Percentiles rank a stretch among this genome's conserved stretches.
phyloP scores from a whole-genome alignment of 768 basidiomycete species.

The Lactifluus hygrophoroides region DNA sequence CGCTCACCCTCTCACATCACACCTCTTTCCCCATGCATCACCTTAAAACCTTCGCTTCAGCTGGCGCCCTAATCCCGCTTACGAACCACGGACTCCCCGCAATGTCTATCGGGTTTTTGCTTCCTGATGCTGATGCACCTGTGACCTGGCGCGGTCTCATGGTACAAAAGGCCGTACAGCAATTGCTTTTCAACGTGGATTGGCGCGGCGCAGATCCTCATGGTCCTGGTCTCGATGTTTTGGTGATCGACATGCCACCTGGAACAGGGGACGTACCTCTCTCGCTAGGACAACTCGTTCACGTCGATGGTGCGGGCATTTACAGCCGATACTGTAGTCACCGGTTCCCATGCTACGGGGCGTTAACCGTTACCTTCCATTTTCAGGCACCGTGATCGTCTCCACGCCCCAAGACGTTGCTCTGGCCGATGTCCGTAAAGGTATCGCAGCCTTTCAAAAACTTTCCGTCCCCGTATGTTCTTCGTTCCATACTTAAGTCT shows the following conservation, averaged over 20 bases:
- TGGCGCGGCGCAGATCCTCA: constrained; percentile 44
- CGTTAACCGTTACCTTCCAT: not conserved
- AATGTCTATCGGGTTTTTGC: constrained; percentile 97
- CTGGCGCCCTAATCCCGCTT: constrained; percentile 71
- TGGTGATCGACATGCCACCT: constrained; percentile 94
- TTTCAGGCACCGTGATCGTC: constrained; percentile 79
- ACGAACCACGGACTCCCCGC: constrained; percentile 83
- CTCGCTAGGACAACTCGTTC: constrained; percentile 80
- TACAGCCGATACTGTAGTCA: not conserved
- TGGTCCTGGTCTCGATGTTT: constrained; percentile 60
- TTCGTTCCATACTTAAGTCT: too few species aligned
- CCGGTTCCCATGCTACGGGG: not conserved
- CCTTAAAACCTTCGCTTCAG: constrained; percentile 26
- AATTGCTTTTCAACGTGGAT: constrained; percentile 92
- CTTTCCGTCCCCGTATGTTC: constrained; percentile 71
- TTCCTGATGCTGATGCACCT: constrained; percentile 67
- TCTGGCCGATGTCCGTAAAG: constrained; percentile 84
- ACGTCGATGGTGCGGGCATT: constrained; percentile 58
- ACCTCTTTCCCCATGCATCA: too few species aligned
- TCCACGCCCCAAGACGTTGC: constrained; percentile 96
- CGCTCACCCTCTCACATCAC: not conserved
- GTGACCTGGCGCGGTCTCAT: constrained; percentile 95
- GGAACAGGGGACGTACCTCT: constrained; percentile 96
- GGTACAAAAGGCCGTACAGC: constrained; percentile 98
- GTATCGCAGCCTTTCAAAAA: constrained; percentile 88